phyloP scores from a whole-genome alignment of 805 yeast genomes.

The Saccharomyces kudriavzevii region DNA sequence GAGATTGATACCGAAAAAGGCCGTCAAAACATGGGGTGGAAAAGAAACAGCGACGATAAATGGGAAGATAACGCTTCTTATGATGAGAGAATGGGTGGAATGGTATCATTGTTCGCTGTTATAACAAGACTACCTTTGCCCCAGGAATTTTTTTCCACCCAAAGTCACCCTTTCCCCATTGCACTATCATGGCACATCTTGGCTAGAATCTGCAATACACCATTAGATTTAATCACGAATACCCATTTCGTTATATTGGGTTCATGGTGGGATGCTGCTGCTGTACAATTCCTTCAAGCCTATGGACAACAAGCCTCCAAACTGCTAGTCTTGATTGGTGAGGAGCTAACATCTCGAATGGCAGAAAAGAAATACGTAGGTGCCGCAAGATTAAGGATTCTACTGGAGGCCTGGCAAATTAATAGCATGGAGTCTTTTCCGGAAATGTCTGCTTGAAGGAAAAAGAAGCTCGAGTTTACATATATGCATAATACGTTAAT shows the following conservation, averaged over 20 bases:
- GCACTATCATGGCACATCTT: conserved; percentile 58
- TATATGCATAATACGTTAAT: neutral
- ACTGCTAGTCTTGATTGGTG: conserved; percentile 40
- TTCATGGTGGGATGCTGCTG: conserved; percentile 90
- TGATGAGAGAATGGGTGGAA: conserved; percentile 82
- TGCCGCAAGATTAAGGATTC: conserved; percentile 64
- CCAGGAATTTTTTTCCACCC: conserved; percentile 21
- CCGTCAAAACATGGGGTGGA: conserved; percentile 82
- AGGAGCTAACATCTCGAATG: conserved; percentile 46
- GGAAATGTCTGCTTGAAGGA: conserved; percentile 30
- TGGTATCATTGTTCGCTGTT: conserved; percentile 70
- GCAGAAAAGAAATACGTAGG: conserved; percentile 55
- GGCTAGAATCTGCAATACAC: conserved; percentile 62
- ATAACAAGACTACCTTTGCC: conserved; percentile 48
- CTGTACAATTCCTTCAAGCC: conserved; percentile 41
- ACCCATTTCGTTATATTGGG: conserved; percentile 65
- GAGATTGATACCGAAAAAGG: conserved; percentile 75
- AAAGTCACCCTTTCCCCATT: conserved; percentile 48
- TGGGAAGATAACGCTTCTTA: conserved; percentile 57
- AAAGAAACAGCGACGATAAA: conserved; percentile 36
- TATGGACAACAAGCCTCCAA: conserved; percentile 70
- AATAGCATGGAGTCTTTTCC: conserved; percentile 39
- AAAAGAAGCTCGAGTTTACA: neutral
- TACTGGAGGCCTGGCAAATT: conserved; percentile 72
- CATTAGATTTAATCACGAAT: conserved; percentile 43